These are phyloP conservation scores for Globisporangium iwayamae DNA, from an alignment of 352 stramenopile species.

Conservation along the genomic window DNA sequence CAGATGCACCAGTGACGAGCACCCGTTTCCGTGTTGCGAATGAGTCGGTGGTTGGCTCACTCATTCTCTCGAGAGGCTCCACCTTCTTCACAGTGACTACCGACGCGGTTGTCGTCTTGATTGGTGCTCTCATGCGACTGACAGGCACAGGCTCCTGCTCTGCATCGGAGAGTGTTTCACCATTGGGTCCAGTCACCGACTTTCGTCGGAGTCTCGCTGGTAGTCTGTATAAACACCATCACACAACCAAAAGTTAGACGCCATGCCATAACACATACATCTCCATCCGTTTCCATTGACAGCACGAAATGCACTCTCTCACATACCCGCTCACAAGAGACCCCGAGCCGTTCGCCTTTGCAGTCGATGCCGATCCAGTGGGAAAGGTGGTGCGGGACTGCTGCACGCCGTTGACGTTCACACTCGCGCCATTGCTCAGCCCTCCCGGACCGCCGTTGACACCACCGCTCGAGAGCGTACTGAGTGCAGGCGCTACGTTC, in stretches of 20 bases:
- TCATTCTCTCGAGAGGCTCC: neutral
- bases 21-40: neutral
- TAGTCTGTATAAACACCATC: neutral
- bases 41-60: neutral
- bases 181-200: neutral
- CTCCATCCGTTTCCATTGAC: neutral
- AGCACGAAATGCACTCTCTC: too few relatives aligned
- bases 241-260: neutral
- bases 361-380: neutral
- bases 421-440: neutral
- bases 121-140: slow-evolving; percentile 6
- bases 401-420: neutral
- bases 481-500: neutral
- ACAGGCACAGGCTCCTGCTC: neutral
- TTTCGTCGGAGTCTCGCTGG: slow-evolving; percentile 6
- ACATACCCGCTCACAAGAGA: slow-evolving; percentile 14
- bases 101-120: slow-evolving; percentile 7
- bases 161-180: neutral
- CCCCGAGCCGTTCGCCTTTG: neutral
- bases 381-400: slow-evolving; percentile 3
- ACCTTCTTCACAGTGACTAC: neutral
- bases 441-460: neutral
- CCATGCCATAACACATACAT: neutral
- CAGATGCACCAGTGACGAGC: neutral
- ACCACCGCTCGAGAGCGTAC: neutral